A percentile compares a stretch with the other conserved stretches of the same genome.
Evolutionary conservation across 768 basidiomycete genomes (phyloP).

Genomic region (Boletus coccyginus): DNA sequence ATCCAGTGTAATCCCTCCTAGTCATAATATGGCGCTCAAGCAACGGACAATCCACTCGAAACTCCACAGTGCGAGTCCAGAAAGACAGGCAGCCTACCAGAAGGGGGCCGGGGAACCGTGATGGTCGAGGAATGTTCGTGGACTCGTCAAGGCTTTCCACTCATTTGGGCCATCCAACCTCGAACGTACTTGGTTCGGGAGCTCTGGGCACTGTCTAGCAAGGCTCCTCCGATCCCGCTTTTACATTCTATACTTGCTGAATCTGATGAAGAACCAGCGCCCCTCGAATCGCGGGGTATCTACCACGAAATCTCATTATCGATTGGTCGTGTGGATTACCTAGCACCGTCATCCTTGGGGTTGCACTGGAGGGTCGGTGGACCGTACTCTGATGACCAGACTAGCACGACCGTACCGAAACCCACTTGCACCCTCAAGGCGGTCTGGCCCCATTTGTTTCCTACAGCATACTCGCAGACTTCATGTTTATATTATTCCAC

Average conservation of each 20-base stretch:
- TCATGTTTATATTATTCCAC: not conserved
- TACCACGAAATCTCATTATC: slow-evolving; percentile 35
- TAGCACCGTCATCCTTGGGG: not conserved
- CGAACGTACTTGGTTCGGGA: not conserved
- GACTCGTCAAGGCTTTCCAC: not conserved
- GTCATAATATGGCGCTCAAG: slow-evolving; percentile 39
- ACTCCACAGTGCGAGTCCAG: slow-evolving; percentile 8
- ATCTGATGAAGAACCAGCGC: not conserved
- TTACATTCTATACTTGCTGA: not conserved
- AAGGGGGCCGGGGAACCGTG: slow-evolving; percentile 31
- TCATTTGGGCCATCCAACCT: not conserved
- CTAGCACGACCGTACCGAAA: slow-evolving; percentile 18
- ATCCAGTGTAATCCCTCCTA: too few relatives aligned
- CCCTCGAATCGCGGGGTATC: slow-evolving; percentile 35
- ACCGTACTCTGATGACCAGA: slow-evolving; percentile 25
- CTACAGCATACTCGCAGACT: not conserved
- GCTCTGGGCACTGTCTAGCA: not conserved
- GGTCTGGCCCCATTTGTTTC: not conserved
- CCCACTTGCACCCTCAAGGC: not conserved
- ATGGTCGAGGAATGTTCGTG: slow-evolving; percentile 33
- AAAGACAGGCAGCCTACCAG: not conserved
- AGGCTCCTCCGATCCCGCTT: not conserved
- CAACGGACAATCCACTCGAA: slow-evolving; percentile 31
- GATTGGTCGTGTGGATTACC: not conserved
- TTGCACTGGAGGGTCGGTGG: slow-evolving; percentile 40